phyloP scores from a whole-genome alignment of 495 filamentous ascomycete genomes.

The Rhypophila decipiens region DNA sequence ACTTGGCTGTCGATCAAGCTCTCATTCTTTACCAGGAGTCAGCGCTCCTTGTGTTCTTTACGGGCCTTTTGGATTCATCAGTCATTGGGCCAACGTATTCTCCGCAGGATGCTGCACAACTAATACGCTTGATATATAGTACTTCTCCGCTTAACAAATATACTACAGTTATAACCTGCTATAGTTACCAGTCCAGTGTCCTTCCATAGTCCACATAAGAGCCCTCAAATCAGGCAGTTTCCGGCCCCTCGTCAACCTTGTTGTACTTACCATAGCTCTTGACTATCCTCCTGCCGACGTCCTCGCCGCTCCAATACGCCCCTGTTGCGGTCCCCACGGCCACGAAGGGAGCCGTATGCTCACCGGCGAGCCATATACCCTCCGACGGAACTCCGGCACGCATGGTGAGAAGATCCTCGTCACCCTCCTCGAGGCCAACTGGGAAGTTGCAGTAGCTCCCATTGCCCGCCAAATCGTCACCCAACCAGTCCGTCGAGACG shows the following conservation, averaged over 20 bases:
- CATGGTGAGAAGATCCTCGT: constrained; percentile 67
- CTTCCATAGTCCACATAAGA: too few species aligned
- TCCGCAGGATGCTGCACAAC: too few species aligned
- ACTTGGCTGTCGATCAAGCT: too few species aligned
- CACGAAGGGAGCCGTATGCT: constrained; percentile 89
- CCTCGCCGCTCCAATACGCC: constrained; percentile 89
- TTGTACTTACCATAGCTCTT: constrained; percentile 21
- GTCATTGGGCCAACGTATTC: too few species aligned
- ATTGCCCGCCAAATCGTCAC: constrained; percentile 76
- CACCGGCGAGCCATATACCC: constrained; percentile 85
- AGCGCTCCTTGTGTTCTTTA: too few species aligned
- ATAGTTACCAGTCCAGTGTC: too few species aligned
- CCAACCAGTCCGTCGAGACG: constrained; percentile 72
- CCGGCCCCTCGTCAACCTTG: neutral
- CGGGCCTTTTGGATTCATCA: too few species aligned
- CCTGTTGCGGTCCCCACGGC: constrained; percentile 82
- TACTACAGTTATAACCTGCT: too few species aligned
- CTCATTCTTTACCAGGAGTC: too few species aligned
- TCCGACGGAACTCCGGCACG: constrained; percentile 61
- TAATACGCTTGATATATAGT: too few species aligned
- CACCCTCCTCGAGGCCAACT: constrained; percentile 63
- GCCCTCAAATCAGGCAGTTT: neutral
- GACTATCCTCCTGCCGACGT: constrained; percentile 59
- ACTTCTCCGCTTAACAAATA: too few species aligned
- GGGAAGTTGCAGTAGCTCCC: constrained; percentile 93